Evolutionary conservation across 139 green algal species (phyloP), one percentile per base, ranked within the genome.

Genomic region (Yamagishiella unicocca): DNA sequence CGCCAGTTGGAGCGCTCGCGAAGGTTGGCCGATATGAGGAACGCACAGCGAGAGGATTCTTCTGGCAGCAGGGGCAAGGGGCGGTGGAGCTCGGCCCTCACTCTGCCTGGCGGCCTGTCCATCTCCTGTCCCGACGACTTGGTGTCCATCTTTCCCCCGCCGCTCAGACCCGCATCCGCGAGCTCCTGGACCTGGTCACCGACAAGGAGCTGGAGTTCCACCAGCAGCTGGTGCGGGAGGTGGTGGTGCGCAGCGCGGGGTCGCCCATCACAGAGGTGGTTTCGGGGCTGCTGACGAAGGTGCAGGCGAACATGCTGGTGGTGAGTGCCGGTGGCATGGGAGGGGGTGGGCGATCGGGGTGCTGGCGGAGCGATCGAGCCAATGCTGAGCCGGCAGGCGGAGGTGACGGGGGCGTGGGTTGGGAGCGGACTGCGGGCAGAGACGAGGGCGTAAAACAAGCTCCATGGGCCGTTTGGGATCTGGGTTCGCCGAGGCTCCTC

Each of bases 131-230:
- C n/a, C n/a, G n/a, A n/a, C n/a, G n/a, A n/a, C n/a, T n/a, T n/a
- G n/a, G n/a, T n/a, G n/a, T n/a, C n/a, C n/a, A n/a, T 67, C 19
- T 67, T 27, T n/a, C 9, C 58, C 17, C 58, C 58, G 9, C 50
- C 29, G 6, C 58, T 40, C 61, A 85, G 79, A 55, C 79, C 38
- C 79, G 79, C 38, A 70, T 75, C 58, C 61, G 61, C n/a, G 79
- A 90, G 76, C 31, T 90, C 25, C 25, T 87, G 19, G 79, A 83
- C 10, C 43, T 62, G 55, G 55, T 84, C 12, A 37, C 5, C 10
- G 87, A 91, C 88, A 82, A 86, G 64, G 88, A 91, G 88, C 88
- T 91, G 82, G 82, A 91, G 58, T 91, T 89, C 88, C 73, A 75
- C 45, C 38, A 46, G 10, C 88, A 89, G 82, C 82, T 91, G 73